phyloP scores from a whole-genome alignment of 495 filamentous ascomycete genomes.

The Neurospora sp. region DNA sequence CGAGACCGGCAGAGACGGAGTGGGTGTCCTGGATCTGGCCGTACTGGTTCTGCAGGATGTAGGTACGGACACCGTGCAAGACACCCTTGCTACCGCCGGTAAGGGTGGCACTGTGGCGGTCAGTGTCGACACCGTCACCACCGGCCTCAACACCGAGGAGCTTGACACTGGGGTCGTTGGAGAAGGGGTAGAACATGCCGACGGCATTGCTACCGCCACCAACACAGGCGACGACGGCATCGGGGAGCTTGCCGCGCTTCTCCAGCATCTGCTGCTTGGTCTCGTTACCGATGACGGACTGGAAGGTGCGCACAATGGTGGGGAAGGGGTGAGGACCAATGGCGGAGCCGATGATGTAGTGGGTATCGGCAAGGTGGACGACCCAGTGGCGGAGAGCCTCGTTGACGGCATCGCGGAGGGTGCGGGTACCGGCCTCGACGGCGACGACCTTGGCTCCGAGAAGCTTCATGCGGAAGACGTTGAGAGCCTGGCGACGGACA shows the following conservation, averaged over 20 bases:
- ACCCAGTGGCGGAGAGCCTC: slow-evolving; percentile 88
- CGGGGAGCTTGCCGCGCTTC: slow-evolving; percentile 76
- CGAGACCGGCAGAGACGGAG: slow-evolving; percentile 91
- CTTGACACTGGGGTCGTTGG: slow-evolving; percentile 72
- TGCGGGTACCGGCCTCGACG: slow-evolving; percentile 75
- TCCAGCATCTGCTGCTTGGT: slow-evolving; percentile 81
- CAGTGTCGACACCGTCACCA: slow-evolving; percentile 87
- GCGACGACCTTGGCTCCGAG: slow-evolving; percentile 81
- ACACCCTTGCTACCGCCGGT: slow-evolving; percentile 84
- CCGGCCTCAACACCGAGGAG: slow-evolving; percentile 91
- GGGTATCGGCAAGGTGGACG: slow-evolving; percentile 73
- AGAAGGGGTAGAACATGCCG: slow-evolving; percentile 96
- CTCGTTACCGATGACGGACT: slow-evolving; percentile 85
- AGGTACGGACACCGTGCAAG: slow-evolving; percentile 90
- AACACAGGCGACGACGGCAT: slow-evolving; percentile 93
- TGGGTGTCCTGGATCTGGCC: slow-evolving; percentile 93
- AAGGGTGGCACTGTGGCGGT: slow-evolving; percentile 79
- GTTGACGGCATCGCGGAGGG: slow-evolving; percentile 91
- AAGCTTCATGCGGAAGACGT: slow-evolving; percentile 95
- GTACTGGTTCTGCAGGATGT: slow-evolving; percentile 82
- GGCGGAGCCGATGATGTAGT: slow-evolving; percentile 92
- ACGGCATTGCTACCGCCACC: slow-evolving; percentile 86
- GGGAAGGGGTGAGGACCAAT: slow-evolving; percentile 95
- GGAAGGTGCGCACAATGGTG: slow-evolving; percentile 91
- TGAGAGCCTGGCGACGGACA: slow-evolving; percentile 83